Base-by-base conservation (phyloP, 2,329 filamentous ascomycete genomes). In the Cercospora janseana region DNA sequence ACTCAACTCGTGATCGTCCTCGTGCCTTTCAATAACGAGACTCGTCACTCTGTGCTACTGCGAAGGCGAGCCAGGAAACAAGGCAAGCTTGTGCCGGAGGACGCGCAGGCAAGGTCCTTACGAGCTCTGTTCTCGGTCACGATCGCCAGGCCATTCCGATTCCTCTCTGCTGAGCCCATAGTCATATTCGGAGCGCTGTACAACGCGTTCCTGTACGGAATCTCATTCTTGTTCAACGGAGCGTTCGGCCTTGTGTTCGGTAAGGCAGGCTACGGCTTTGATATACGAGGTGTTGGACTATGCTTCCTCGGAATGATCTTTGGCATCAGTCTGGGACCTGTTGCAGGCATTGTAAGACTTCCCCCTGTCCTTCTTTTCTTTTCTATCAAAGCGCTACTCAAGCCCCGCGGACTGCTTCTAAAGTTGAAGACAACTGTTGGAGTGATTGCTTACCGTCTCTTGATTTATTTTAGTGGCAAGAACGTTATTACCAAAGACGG, bases 201-300 rank as follows among this genome's bases (percentile, higher is more conserved):
- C 58, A 77, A 77, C 40, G 74, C 72, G 3, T 76, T 74, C 51
- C 62, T 77, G 2, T 77, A 77, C 42, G 75, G 75, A 2, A 51
- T 77, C 6, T 74, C 72, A 1, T 78, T 77, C 46, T 63, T 76
- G 0, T 77, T 77, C 64, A 77, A 76, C 48, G 72, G 70, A 3
- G 74, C 73, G 0, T 78, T 78, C 48, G 66, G 69, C 15, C 66
- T 78, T 13, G 75, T 78, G 0, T 78, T 78, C 48, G 72, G 74
- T 1, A 60, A 66, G 6, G 57, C 62, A 12, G 74, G 75, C 1
- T 71, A 72, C 46, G 60, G 60, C 2, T 62, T 62, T 43, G 49
- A 56, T 13, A 59, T 54, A 4, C 20, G 49, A 4, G 57, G 54
- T 5, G 51, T 61, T 18, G 59, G 59, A 2, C 49, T 46, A 13